These are phyloP conservation scores for Candida andamanensis DNA, from an alignment of 805 yeast species.

Conservation along the genomic window DNA sequence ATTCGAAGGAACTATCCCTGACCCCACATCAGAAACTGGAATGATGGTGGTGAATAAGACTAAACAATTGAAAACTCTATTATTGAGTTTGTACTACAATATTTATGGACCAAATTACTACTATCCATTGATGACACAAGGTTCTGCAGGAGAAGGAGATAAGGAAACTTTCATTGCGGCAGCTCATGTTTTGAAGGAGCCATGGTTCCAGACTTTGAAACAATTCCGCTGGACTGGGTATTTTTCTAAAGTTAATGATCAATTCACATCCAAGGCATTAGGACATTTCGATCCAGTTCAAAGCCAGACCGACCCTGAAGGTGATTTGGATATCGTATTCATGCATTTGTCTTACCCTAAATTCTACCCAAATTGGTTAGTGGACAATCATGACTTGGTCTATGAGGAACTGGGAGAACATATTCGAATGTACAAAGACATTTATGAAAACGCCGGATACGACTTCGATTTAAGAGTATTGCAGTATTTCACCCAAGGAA, in stretches of 20 bases:
- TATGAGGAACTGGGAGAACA: constrained; percentile 28
- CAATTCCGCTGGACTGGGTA: constrained; percentile 39
- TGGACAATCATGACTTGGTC: constrained; percentile 30
- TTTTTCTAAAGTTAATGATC: constrained; percentile 15
- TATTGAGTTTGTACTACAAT: constrained; percentile 61
- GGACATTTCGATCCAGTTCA: constrained; percentile 38
- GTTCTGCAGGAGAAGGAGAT: constrained; percentile 76
- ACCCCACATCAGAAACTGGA: constrained; percentile 68
- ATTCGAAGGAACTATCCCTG: constrained; percentile 58
- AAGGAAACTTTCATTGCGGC: constrained; percentile 74
- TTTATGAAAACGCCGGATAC: constrained; percentile 34
- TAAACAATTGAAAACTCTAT: constrained; percentile 51
- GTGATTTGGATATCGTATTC: constrained; percentile 28
- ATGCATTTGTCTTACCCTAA: constrained; percentile 62
- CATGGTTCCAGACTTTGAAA: constrained; percentile 50
- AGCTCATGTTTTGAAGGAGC: constrained; percentile 45
- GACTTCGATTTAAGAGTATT: constrained; percentile 39
- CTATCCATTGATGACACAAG: constrained; percentile 66
- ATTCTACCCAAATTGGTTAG: constrained; percentile 28
- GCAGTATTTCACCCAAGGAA: constrained; percentile 34
- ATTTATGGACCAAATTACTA: constrained; percentile 59
- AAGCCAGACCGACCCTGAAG: constrained; percentile 12
- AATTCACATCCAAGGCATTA: constrained; percentile 34
- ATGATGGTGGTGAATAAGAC: constrained; percentile 59
- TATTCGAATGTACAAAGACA: constrained; percentile 34